Percentiles rank a stretch among this genome's conserved stretches.
Conservation (phyloP, 495 filamentous ascomycete species). For the Aspergillus bertholletiae region DNA sequence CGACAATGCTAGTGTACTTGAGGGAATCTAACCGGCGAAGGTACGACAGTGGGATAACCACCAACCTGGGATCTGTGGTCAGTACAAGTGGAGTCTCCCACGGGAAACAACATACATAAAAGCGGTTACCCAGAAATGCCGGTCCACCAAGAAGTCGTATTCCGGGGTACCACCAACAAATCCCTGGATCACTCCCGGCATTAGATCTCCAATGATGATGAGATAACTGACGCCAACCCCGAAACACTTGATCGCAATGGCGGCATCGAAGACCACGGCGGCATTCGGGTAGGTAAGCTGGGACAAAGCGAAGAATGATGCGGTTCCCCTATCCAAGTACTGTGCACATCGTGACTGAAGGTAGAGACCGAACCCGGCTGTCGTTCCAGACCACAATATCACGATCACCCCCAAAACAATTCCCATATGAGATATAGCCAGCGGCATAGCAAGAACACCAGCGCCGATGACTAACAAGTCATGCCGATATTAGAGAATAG, state of each 20-base stretch:
- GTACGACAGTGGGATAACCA: conserved; percentile 92
- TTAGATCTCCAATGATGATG: conserved; percentile 97
- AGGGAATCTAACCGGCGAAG: conserved; percentile 86
- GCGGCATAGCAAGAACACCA: conserved; percentile 91
- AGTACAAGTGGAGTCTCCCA: conserved; percentile 11
- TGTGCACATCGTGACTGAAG: conserved; percentile 88
- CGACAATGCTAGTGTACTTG: conserved; percentile 94
- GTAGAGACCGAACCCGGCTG: conserved; percentile 90
- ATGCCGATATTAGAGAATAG: conserved; percentile 3
- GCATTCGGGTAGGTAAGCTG: conserved; percentile 97
- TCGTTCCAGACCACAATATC: conserved; percentile 85
- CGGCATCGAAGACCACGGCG: conserved; percentile 90
- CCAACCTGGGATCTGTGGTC: conserved; percentile 54
- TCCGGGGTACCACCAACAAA: conserved; percentile 59
- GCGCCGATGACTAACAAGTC: conserved; percentile 73
- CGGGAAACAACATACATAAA: conserved; percentile 65
- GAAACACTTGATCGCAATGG: conserved; percentile 97
- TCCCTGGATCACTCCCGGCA: conserved; percentile 88
- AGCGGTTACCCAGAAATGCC: conserved; percentile 96
- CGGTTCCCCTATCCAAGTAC: conserved; percentile 80
- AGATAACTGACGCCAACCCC: conserved; percentile 94
- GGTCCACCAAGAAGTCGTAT: conserved; percentile 73
- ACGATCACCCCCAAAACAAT: conserved; percentile 78
- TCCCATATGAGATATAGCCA: conserved; percentile 87
- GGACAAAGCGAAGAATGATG: conserved; percentile 88